Conservation (phyloP, 2,329 filamentous ascomycete genomes). For the Volutella citrinella region DNA sequence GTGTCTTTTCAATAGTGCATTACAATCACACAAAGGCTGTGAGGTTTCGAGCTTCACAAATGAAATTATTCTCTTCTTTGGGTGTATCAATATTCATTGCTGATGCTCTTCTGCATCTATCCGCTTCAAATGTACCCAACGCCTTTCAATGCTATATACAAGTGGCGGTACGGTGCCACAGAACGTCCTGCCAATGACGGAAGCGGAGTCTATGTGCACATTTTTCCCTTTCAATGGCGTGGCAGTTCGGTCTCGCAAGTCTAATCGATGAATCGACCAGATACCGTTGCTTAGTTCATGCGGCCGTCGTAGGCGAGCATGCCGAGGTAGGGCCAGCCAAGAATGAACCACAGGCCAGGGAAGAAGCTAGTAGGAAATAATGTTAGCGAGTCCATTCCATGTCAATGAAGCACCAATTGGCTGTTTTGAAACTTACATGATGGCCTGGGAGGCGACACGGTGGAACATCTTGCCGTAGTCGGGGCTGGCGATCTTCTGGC, state of each 20-base stretch:
- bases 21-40: neutral
- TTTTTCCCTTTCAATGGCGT: too few species aligned
- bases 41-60: conserved; percentile 19
- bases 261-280: conserved; percentile 5
- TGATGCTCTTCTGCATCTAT: conserved; percentile 21
- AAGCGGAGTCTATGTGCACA: too few species aligned
- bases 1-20: neutral
- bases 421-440: conserved; percentile 27
- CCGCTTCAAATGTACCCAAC: conserved; percentile 23
- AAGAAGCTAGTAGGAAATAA: conserved; percentile 27
- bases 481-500: conserved; percentile 24
- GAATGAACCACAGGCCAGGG: conserved; percentile 30
- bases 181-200: conserved; percentile 9
- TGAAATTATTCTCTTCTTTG: conserved; percentile 26
- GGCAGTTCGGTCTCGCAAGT: too few species aligned
- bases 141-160: conserved; percentile 29
- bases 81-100: conserved; percentile 22
- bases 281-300: conserved; percentile 21
- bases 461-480: conserved; percentile 32
- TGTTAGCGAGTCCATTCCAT: conserved; percentile 15
- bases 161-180: conserved; percentile 21
- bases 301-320: conserved; percentile 29
- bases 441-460: conserved; percentile 28
- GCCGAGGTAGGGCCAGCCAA: conserved; percentile 34
- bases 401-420: neutral